Base-by-base conservation (phyloP, 805 yeast species). In the Candida maltosa region DNA sequence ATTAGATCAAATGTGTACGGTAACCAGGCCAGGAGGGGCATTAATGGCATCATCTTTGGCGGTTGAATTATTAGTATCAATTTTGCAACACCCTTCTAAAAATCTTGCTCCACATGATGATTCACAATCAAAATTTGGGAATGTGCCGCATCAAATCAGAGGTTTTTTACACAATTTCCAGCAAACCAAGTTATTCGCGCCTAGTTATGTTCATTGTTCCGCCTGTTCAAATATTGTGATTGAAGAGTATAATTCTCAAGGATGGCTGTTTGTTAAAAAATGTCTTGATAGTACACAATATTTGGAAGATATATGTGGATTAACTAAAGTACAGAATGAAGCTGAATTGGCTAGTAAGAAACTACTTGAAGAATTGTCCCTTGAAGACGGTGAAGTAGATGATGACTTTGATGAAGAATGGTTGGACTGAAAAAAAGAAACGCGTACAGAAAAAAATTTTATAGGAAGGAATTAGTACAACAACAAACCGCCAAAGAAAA, bases 1-100 rank as follows among this genome's bases (percentile, higher is more conserved):
- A 0, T 64, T 93, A 38, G 99, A 93, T 60, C 97, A 93, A 58
- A 93, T 93, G 97, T 93, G 99, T 53, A 93, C 99, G 0, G 98
- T 93, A 1, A 93, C 98, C 0, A 69, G 98, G 26, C 97, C 99
- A 0, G 98, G 99, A 1, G 89, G 84, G 1, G 96, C 99, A 0
- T 63, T 84, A 48, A 63, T 87, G 60, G 97, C 97, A 0, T 76
- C 95, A 0, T 78, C 96, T 0, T 62, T 81, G 24, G 95, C 95
- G 0, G 95, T 86, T 1, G 98, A 93, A 54, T 60, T 93, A 5
- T 52, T 87, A 41, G 84, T 85, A 0, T 76, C 93, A 1, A 42
- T 86, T 0, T 48, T 87, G 26, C 97, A 91, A 54, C 83, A 81
- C 46, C 78, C 78, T 0, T 54, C 60, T 5, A 65, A 66, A 15